Conservation (phyloP, 2,329 filamentous ascomycete genomes). For the Paracamarosporium sp. region DNA sequence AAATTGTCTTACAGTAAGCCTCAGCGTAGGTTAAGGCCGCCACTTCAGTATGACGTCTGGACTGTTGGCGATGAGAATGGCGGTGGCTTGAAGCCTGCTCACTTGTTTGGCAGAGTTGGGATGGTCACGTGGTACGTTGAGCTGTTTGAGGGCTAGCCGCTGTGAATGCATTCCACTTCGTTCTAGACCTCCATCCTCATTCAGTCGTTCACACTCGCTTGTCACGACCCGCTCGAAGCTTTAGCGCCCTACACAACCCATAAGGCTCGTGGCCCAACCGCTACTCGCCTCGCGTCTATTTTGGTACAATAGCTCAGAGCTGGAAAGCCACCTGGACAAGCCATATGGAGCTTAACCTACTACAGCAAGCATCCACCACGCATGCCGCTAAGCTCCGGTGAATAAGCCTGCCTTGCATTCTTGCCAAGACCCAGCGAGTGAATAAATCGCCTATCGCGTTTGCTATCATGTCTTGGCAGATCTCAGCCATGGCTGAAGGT, state of each 20-base stretch:
- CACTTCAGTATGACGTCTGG: not conserved
- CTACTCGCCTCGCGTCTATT: not conserved
- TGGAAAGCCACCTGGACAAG: not conserved
- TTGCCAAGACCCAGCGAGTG: not conserved
- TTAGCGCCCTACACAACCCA: not conserved
- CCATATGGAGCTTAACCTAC: not conserved
- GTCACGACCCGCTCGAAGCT: not conserved
- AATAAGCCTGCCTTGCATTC: not conserved
- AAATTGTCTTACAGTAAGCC: not conserved
- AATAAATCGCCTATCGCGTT: not conserved
- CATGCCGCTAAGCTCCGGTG: not conserved
- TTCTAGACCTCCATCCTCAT: not conserved
- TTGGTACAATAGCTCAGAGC: not conserved
- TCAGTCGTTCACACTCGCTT: not conserved
- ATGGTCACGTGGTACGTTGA: not conserved
- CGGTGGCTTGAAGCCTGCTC: not conserved
- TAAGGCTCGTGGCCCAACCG: not conserved
- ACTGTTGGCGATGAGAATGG: not conserved
- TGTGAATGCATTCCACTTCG: not conserved
- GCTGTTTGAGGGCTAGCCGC: not conserved
- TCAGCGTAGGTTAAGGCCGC: not conserved
- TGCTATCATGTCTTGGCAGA: not conserved
- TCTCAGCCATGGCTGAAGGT: constrained; percentile 4
- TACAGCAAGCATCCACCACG: not conserved
- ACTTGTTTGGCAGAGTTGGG: not conserved